These are phyloP conservation scores for Metschnikowia kofuensis DNA, from an alignment of 805 yeast species.

Conservation along the genomic window DNA sequence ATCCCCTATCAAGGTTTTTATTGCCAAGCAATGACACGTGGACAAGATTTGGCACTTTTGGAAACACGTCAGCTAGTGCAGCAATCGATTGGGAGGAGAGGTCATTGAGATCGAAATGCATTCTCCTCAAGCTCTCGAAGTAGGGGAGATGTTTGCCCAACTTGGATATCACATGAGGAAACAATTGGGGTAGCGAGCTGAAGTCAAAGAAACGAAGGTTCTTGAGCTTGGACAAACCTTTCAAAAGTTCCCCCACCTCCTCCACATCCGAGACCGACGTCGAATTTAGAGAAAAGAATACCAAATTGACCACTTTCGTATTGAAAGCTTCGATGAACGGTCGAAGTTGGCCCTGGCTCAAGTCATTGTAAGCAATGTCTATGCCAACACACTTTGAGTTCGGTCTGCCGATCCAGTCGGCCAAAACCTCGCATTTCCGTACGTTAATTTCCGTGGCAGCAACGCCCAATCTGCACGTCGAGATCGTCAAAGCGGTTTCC, in stretches of 20 bases:
- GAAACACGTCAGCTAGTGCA: conserved; percentile 48
- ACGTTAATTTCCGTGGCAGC: conserved; percentile 50
- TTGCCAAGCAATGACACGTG: conserved; percentile 58
- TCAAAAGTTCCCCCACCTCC: conserved; percentile 35
- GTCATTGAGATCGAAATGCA: conserved; percentile 55
- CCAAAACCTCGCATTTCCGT: conserved; percentile 39
- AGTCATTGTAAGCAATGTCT: conserved; percentile 54
- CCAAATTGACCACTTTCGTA: conserved; percentile 33
- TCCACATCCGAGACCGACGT: conserved; percentile 45
- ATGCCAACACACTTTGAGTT: conserved; percentile 50
- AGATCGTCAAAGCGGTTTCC: conserved; percentile 36
- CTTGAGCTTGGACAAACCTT: conserved; percentile 35
- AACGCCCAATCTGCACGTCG: conserved; percentile 51
- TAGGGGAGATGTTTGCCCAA: conserved; percentile 45
- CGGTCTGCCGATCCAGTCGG: conserved; percentile 47
- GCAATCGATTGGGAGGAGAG: conserved; percentile 45
- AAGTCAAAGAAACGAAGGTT: conserved; percentile 50
- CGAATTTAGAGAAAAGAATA: conserved; percentile 52
- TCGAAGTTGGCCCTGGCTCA: conserved; percentile 43
- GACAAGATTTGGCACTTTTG: conserved; percentile 44
- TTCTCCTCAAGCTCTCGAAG: conserved; percentile 44
- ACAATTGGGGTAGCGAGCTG: conserved; percentile 50
- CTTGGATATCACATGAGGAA: conserved; percentile 48
- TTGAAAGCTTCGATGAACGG: conserved; percentile 45
- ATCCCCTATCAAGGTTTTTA: conserved; percentile 38